phyloP scores from a whole-genome alignment of 371 early-diverging fungal genomes.

The Phascolomyces articulosus region DNA sequence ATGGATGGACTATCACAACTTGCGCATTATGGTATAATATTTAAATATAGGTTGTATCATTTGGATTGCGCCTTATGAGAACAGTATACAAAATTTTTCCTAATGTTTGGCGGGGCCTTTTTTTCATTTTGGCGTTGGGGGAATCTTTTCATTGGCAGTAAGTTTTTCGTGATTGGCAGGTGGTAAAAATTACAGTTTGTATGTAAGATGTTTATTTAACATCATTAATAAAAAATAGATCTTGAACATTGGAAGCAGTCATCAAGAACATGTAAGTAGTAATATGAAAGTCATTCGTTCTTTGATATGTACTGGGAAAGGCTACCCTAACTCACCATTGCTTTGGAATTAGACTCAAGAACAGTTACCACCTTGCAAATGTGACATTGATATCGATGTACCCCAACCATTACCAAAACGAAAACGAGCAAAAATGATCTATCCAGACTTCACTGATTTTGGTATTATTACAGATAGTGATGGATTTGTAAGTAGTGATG shows the following conservation, averaged over 20 bases:
- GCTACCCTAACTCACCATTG: not conserved
- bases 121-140: too few species aligned
- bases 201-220: not conserved
- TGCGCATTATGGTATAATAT: too few species aligned
- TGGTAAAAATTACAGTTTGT: not conserved
- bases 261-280: conserved; percentile 3
- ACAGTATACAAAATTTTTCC: too few species aligned
- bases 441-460: not conserved
- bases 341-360: conserved; percentile 1
- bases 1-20: too few species aligned
- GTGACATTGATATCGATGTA: not conserved
- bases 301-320: not conserved
- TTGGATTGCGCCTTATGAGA: too few species aligned
- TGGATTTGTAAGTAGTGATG: not conserved
- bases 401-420: conserved; percentile 3
- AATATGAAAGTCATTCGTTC: conserved; percentile 3
- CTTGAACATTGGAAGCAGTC: conserved; percentile 3
- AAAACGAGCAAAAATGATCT: not conserved
- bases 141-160: too few species aligned
- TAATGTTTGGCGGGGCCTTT: too few species aligned
- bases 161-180: too few species aligned
- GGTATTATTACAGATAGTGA: not conserved
- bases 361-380: not conserved
- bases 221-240: not conserved
- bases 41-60: too few species aligned